Evolutionary conservation across 1,139 yeast species (phyloP), one percentile per base, ranked within the genome.

Genomic region (Kodamaea sp.): DNA sequence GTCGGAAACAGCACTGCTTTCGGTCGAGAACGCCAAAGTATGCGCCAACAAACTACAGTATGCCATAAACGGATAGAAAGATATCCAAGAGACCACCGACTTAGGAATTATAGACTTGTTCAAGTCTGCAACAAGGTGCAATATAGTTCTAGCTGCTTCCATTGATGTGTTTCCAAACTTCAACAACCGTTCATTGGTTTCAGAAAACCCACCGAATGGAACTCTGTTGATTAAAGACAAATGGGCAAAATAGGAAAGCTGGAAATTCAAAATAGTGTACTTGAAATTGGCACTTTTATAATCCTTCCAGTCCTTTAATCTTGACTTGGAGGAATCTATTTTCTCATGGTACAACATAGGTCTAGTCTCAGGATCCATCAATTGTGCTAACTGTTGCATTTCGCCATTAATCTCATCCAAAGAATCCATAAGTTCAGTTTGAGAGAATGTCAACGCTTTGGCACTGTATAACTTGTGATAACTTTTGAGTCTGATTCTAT

Each of bases 61-160:
- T 3, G 43, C 39, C 33, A 36, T 32, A 21, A 60, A 53, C 1
- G 70, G 67, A 35, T 52, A 63, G 32, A 52, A 57, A 22, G 56
- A 42, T 14, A 60, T 42, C 70, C 70, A 63, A 31, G 57, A 59
- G 22, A 49, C 39, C 28, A 57, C 57, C 1, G 66, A 47, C 15
- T 50, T 44, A 1, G 62, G 55, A 1, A 52, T 33, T 1, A 37
- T 41, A 5, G 39, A 33, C 11, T 24, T 36, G 18, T 41, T 37
- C 24, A 38, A 30, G 10, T 33, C 40, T 7, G 34, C 25, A 3
- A 35, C 37, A 16, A 44, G 23, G 8, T 33, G 29, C 16, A 47
- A 26, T 1, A 44, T 20, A 4, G 40, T 38, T 26, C 50, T 35
- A 2, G 50, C 38, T 19, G 38, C 24, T 14, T 44, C 38, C 22